phyloP scores from a whole-genome alignment of 495 filamentous ascomycete genomes.

The Parachaetomium inaequale region DNA sequence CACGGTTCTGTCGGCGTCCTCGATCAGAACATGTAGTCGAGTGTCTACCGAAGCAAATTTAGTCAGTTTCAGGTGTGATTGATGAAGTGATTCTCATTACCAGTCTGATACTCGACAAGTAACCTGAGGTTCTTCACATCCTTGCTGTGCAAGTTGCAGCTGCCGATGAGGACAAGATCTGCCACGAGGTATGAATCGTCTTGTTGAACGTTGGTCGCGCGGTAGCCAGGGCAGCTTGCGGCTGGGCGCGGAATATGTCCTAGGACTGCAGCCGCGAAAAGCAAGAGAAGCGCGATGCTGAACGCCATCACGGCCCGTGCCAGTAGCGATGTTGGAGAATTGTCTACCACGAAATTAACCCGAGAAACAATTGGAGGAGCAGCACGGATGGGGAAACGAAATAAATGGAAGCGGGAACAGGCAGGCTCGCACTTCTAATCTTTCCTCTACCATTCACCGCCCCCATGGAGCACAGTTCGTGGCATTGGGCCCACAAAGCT shows the following conservation, averaged over 20 bases:
- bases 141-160: conserved; percentile 65
- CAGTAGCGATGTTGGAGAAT: too few species aligned
- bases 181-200: conserved; percentile 53
- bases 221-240: conserved; percentile 64
- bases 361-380: background rate
- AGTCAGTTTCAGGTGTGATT: background rate
- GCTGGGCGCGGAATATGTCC: background rate
- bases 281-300: background rate
- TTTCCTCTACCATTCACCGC: background rate
- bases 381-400: background rate
- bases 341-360: background rate
- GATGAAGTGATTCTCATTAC: conserved; percentile 42
- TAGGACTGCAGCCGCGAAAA: background rate
- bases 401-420: background rate
- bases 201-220: conserved; percentile 57
- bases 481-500: background rate
- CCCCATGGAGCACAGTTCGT: background rate
- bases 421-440: background rate
- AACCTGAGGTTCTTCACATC: conserved; percentile 65
- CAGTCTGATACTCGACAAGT: conserved; percentile 70
- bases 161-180: conserved; percentile 58
- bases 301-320: background rate
- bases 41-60: conserved; percentile 48
- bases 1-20: conserved; percentile 63
- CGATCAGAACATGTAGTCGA: conserved; percentile 78